Conservation (phyloP, 352 stramenopile species). For the Globisporangium orthogonon region DNA sequence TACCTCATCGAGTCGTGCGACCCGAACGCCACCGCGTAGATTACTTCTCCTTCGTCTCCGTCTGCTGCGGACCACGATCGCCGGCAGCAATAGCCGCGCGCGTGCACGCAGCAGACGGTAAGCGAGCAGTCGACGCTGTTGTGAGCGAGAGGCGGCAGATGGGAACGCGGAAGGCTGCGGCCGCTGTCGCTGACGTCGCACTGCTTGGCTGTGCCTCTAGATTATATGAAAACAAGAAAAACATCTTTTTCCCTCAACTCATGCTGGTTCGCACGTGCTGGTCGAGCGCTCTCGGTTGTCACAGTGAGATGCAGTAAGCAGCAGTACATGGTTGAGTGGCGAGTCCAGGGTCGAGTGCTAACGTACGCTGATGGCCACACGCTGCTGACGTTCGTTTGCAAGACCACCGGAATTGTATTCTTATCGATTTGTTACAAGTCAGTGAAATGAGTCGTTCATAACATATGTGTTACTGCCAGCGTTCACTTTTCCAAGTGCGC, state of each 20-base stretch:
- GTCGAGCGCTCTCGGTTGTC: no score
- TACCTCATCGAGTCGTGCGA: conserved; percentile 92
- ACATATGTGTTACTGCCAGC: no score
- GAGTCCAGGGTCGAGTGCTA: background rate
- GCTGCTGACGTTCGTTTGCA: background rate
- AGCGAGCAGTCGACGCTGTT: background rate
- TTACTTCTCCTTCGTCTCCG: conserved; percentile 1
- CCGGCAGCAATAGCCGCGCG: background rate
- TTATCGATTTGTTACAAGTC: background rate
- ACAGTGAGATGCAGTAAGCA: no score
- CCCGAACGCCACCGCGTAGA: conserved; percentile 35
- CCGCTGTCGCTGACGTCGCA: background rate
- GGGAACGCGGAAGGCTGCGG: background rate
- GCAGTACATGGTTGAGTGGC: no score
- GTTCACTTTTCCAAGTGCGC: no score
- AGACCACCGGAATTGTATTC: background rate
- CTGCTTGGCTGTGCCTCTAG: background rate
- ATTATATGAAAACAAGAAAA: background rate
- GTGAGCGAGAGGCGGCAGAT: background rate
- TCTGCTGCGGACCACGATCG: background rate
- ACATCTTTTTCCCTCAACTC: background rate
- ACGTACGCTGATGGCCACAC: background rate
- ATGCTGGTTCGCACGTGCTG: background rate
- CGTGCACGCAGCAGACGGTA: background rate
- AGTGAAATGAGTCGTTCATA: background rate